phyloP scores from a whole-genome alignment of 345 rosid species.

The Moricandia arvensis region DNA sequence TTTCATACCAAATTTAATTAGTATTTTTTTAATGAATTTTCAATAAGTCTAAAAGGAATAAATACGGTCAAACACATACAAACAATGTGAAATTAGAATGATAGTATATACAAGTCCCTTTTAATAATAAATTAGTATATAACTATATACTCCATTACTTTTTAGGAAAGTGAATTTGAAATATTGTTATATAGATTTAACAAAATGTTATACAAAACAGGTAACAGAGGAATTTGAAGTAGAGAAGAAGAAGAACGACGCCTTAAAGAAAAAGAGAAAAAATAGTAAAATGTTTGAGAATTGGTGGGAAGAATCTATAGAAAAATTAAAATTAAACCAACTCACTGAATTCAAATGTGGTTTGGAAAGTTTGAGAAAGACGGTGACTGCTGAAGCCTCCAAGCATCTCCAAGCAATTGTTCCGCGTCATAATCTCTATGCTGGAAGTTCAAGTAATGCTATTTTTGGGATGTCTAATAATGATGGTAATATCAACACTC shows the following conservation, averaged over 20 bases:
- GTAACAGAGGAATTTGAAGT: constrained; percentile 37
- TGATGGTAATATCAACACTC: not conserved
- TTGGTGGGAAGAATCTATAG: constrained; percentile 58
- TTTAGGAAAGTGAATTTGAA: not conserved
- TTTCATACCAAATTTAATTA: not conserved
- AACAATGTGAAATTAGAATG: not conserved
- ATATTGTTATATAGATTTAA: not conserved
- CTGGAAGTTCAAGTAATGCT: not conserved
- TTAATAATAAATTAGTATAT: not conserved
- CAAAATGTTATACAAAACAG: not conserved
- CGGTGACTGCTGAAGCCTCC: constrained; percentile 34
- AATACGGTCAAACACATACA: not conserved
- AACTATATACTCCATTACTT: not conserved
- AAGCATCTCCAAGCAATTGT: constrained; percentile 1
- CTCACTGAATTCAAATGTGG: constrained; percentile 41
- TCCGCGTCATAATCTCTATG: not conserved
- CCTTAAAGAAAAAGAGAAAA: constrained; percentile 36
- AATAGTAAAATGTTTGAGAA: constrained; percentile 10
- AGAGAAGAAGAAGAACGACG: constrained; percentile 47
- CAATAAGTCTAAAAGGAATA: not conserved
- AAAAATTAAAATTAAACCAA: constrained; percentile 29
- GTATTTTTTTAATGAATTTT: not conserved
- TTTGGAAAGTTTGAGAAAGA: constrained; percentile 42
- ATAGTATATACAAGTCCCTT: too few species aligned
- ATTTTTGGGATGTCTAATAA: not conserved